phyloP scores from a whole-genome alignment of 306 rosid species.

The Prunus padus region DNA sequence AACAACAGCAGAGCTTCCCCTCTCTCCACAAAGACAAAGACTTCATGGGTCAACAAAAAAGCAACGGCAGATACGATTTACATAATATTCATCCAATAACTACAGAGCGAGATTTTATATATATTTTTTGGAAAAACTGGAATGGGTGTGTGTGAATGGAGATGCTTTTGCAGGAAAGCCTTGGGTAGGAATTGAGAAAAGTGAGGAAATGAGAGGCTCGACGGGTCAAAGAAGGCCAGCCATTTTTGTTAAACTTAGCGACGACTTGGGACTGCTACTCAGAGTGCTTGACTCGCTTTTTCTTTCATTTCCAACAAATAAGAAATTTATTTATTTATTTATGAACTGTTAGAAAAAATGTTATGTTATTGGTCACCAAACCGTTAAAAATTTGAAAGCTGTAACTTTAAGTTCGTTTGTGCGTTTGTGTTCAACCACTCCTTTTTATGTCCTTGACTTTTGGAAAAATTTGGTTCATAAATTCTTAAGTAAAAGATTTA shows the following conservation, averaged over 20 bases:
- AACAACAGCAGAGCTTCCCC: conserved; percentile 1
- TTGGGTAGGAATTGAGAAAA: neutral
- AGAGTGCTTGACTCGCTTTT: conserved; percentile 21
- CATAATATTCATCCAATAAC: neutral
- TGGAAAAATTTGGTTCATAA: neutral
- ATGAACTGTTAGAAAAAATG: neutral
- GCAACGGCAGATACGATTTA: neutral
- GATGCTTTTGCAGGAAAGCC: neutral
- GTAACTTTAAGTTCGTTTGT: neutral
- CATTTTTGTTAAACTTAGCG: conserved; percentile 35
- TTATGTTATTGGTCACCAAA: neutral
- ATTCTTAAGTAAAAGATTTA: too few relatives aligned
- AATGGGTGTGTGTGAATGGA: conserved; percentile 35
- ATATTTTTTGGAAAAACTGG: neutral
- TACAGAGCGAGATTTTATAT: neutral
- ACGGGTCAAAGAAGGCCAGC: conserved; percentile 38
- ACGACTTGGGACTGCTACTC: conserved; percentile 27
- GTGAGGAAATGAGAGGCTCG: neutral
- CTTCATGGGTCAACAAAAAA: conserved; percentile 16
- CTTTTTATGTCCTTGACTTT: neutral
- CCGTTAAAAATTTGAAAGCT: neutral
- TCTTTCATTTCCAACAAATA: neutral
- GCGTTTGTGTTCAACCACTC: neutral
- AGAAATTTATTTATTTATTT: neutral
- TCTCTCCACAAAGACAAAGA: conserved; percentile 13